phyloP scores from a whole-genome alignment of 768 basidiomycete species.

The Mycena kentingensis region DNA sequence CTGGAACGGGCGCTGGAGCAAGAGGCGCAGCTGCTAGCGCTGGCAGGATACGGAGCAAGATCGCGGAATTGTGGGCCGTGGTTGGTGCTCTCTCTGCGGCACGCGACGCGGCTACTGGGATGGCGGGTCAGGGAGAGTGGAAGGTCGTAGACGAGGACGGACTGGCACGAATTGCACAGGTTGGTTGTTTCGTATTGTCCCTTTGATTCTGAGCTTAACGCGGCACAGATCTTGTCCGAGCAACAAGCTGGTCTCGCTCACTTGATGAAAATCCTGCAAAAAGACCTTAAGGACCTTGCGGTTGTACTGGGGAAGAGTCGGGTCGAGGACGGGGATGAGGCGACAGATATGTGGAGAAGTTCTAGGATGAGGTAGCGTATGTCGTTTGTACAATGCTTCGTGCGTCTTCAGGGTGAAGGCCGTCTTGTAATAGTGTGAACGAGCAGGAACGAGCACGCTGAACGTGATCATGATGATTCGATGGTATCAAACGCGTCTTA shows the following conservation, averaged over 20 bases:
- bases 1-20: conserved; percentile 41
- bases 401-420: no score
- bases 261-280: conserved; percentile 72
- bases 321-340: conserved; percentile 21
- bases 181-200: background rate
- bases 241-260: conserved; percentile 82
- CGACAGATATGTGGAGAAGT: conserved; percentile 14
- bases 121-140: conserved; percentile 11
- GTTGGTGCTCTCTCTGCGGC: conserved; percentile 72
- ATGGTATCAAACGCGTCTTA: no score
- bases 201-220: background rate
- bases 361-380: no score
- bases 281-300: conserved; percentile 62
- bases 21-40: conserved; percentile 11
- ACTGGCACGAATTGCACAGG: conserved; percentile 3
- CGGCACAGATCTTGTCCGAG: conserved; percentile 63
- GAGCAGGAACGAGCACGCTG: no score
- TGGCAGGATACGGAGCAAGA: conserved; percentile 66
- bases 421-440: no score
- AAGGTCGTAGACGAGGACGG: conserved; percentile 19
- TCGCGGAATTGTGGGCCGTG: conserved; percentile 86
- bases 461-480: no score
- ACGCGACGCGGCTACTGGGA: conserved; percentile 36
- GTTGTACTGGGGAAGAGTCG: conserved; percentile 56
- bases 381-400: no score